phyloP scores from a whole-genome alignment of 768 basidiomycete genomes.

The Neoboletus magnificus region DNA sequence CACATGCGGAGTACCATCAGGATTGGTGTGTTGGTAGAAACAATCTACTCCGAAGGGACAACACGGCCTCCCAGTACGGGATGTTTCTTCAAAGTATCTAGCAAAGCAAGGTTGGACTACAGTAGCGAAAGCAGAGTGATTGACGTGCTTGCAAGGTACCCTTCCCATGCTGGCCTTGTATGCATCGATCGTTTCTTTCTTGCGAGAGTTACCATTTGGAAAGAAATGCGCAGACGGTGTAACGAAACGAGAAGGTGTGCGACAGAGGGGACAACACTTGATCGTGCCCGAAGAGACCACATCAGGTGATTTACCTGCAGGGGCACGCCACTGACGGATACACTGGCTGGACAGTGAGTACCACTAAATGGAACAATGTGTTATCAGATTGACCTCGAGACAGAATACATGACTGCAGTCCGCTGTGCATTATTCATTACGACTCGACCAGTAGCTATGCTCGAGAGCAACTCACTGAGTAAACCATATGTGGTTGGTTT shows the following conservation, averaged over 20 bases:
- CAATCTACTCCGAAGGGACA: slow-evolving; percentile 83
- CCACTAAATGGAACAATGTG: background rate
- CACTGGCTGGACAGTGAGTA: slow-evolving; percentile 44
- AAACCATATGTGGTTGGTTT: slow-evolving; percentile 67
- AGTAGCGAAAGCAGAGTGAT: background rate
- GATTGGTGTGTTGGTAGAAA: slow-evolving; percentile 70
- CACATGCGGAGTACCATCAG: slow-evolving; percentile 59
- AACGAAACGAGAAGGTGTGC: slow-evolving; percentile 61
- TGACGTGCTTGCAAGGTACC: slow-evolving; percentile 61
- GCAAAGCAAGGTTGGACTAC: background rate
- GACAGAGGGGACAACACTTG: slow-evolving; percentile 80
- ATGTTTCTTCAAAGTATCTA: slow-evolving; percentile 63
- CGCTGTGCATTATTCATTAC: slow-evolving; percentile 35
- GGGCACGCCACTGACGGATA: slow-evolving; percentile 75
- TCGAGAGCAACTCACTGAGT: slow-evolving; percentile 45
- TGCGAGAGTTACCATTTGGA: slow-evolving; percentile 50
- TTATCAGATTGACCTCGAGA: slow-evolving; percentile 46
- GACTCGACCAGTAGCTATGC: background rate
- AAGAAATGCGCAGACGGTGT: slow-evolving; percentile 72
- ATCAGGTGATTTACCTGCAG: slow-evolving; percentile 49
- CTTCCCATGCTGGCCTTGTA: slow-evolving; percentile 75
- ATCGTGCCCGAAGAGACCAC: slow-evolving; percentile 54
- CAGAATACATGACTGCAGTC: slow-evolving; percentile 82
- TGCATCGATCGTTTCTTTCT: slow-evolving; percentile 45
- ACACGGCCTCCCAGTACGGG: slow-evolving; percentile 42